These are phyloP conservation scores for Ambrosia artemisiifolia DNA, from an alignment of 129 eudicot genomes.

Conservation along the genomic window DNA sequence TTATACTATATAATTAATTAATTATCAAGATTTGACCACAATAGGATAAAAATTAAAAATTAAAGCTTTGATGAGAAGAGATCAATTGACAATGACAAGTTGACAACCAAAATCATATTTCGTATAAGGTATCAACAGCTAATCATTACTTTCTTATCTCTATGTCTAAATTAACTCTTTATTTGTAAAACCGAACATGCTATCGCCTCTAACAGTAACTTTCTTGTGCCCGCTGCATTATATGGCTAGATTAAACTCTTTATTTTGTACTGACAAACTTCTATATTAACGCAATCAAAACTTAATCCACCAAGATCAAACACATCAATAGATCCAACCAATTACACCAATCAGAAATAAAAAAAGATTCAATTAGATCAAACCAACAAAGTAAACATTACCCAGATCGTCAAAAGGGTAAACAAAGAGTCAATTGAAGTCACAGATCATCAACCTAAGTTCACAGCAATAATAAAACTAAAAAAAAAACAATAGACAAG, in stretches of 20 bases:
- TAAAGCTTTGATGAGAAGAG: background rate
- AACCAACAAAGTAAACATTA: conserved; percentile 1
- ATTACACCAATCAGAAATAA: background rate
- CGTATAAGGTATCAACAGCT: background rate
- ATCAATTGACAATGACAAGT: background rate
- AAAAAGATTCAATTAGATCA: conserved; percentile 16
- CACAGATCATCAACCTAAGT: conserved; percentile 11
- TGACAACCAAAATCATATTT: background rate
- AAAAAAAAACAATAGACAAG: background rate
- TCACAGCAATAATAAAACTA: background rate
- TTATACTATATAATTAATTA: background rate
- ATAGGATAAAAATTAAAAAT: background rate
- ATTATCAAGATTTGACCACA: background rate
- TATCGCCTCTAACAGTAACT: background rate
- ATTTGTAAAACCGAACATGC: background rate
- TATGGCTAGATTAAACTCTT: background rate
- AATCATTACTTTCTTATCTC: background rate
- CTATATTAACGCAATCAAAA: background rate
- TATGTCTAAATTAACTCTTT: background rate
- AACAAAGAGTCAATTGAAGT: conserved; percentile 21
- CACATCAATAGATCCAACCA: conserved; percentile 22
- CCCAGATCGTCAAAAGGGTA: conserved; percentile 5
- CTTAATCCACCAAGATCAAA: background rate
- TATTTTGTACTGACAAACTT: background rate
- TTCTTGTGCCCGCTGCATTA: background rate